phyloP scores from a whole-genome alignment of 1,139 yeast species.

The Pneumocystis wakefieldiae region DNA sequence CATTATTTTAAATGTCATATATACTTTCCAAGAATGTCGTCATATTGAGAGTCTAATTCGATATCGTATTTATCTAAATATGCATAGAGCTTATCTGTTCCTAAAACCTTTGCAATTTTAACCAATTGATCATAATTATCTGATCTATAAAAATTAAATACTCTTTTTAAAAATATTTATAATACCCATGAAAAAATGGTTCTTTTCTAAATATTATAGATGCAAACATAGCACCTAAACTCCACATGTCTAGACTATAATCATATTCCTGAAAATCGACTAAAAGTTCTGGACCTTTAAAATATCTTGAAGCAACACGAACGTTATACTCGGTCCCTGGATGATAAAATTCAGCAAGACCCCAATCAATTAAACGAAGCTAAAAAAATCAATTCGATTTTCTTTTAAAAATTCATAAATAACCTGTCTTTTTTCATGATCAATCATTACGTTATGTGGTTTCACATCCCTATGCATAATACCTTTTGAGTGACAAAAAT shows the following conservation, averaged over 20 bases:
- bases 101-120: conserved; percentile 83
- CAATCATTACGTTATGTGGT: conserved; percentile 97
- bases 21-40: conserved; percentile 45
- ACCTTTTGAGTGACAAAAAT: conserved; percentile 92
- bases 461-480: conserved; percentile 98
- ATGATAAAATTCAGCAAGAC: conserved; percentile 93
- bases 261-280: conserved; percentile 91
- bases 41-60: conserved; percentile 65
- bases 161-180: conserved; percentile 26
- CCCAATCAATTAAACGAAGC: conserved; percentile 92
- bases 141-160: neutral
- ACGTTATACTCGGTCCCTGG: conserved; percentile 90
- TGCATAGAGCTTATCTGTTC: conserved; percentile 65
- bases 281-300: conserved; percentile 91
- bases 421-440: conserved; percentile 47
- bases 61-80: conserved; percentile 68
- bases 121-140: conserved; percentile 83
- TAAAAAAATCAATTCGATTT: conserved; percentile 11
- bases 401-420: neutral
- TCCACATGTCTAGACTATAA: conserved; percentile 75
- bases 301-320: conserved; percentile 93
- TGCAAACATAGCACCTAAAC: conserved; percentile 95
- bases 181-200: conserved; percentile 89
- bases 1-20: neutral
- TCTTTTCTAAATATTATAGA: conserved; percentile 90